Conservation (phyloP, 768 basidiomycete species). For the Mycena filopes region DNA sequence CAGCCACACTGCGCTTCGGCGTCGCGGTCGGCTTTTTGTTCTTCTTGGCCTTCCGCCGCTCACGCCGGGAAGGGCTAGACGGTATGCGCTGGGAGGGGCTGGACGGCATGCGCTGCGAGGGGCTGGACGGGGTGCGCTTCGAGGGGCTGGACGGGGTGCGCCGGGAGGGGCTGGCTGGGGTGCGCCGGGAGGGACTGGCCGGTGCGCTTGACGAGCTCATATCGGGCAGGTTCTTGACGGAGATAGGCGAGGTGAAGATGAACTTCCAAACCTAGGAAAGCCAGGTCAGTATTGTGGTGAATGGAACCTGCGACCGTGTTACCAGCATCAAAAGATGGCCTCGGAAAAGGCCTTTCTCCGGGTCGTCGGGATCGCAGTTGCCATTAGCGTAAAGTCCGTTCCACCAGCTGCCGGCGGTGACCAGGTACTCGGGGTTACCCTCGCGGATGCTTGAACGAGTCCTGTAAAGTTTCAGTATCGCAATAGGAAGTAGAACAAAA, state of each 20-base stretch:
- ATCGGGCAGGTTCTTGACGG: background rate
- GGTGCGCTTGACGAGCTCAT: background rate
- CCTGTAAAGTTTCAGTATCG: background rate
- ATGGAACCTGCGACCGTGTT: background rate
- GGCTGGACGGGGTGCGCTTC: no score
- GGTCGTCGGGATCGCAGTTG: constrained; percentile 20
- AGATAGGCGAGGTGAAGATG: background rate
- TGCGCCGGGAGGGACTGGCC: no score
- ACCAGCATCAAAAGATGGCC: constrained; percentile 34
- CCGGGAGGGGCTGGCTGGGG: no score
- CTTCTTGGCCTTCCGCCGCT: background rate
- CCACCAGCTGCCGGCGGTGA: constrained; percentile 34
- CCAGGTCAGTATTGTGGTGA: background rate
- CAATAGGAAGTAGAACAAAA: no score
- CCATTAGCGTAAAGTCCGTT: constrained; percentile 32
- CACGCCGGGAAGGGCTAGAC: no score
- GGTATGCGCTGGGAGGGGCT: no score
- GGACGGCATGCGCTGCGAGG: no score
- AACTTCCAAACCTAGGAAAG: background rate
- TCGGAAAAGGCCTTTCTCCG: constrained; percentile 34
- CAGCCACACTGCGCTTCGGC: background rate
- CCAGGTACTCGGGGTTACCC: constrained; percentile 28
- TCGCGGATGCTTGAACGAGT: constrained; percentile 22
- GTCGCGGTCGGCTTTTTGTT: background rate
- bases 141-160: background rate